Percentiles rank a stretch among this genome's conserved stretches.
phyloP scores from a whole-genome alignment of 495 filamentous ascomycete genomes.

The Penicillium ochrochloron region DNA sequence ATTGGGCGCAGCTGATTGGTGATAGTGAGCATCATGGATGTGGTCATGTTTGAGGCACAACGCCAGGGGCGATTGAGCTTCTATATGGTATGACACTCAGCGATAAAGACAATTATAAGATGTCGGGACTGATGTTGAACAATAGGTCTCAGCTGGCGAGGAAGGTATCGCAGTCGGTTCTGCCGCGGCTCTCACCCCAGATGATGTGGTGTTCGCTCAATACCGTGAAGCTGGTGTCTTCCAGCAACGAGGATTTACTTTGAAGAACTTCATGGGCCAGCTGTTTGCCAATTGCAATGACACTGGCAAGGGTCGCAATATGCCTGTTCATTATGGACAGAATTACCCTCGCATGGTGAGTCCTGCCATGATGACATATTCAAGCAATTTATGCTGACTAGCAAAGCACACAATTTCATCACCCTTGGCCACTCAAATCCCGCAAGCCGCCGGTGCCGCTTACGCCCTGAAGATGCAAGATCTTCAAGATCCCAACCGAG shows the following conservation, averaged over 20 bases:
- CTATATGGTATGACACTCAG: slow-evolving; percentile 76
- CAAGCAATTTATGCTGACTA: neutral
- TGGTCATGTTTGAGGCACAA: slow-evolving; percentile 91
- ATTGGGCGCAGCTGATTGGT: slow-evolving; percentile 15
- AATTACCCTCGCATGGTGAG: slow-evolving; percentile 77
- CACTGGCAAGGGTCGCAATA: slow-evolving; percentile 82
- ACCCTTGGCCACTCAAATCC: slow-evolving; percentile 91
- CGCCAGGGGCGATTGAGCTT: slow-evolving; percentile 84
- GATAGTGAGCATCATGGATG: slow-evolving; percentile 85
- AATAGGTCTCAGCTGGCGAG: slow-evolving; percentile 83
- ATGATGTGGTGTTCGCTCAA: slow-evolving; percentile 92
- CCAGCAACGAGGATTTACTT: slow-evolving; percentile 83
- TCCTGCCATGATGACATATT: slow-evolving; percentile 9
- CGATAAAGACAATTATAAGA: neutral
- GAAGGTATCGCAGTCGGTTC: slow-evolving; percentile 92
- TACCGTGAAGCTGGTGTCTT: slow-evolving; percentile 94
- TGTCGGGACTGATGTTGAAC: neutral
- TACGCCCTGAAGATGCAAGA: slow-evolving; percentile 91
- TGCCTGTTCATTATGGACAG: slow-evolving; percentile 97
- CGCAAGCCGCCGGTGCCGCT: slow-evolving; percentile 90
- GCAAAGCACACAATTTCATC: slow-evolving; percentile 88
- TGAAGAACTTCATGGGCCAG: slow-evolving; percentile 92
- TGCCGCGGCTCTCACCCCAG: slow-evolving; percentile 75
- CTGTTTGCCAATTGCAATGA: slow-evolving; percentile 90
- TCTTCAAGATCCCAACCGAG: slow-evolving; percentile 67